A percentile compares a stretch with the other conserved stretches of the same genome.
These are phyloP conservation scores for Jaapia argillacea DNA, from an alignment of 768 basidiomycete species.

Conservation along the genomic window DNA sequence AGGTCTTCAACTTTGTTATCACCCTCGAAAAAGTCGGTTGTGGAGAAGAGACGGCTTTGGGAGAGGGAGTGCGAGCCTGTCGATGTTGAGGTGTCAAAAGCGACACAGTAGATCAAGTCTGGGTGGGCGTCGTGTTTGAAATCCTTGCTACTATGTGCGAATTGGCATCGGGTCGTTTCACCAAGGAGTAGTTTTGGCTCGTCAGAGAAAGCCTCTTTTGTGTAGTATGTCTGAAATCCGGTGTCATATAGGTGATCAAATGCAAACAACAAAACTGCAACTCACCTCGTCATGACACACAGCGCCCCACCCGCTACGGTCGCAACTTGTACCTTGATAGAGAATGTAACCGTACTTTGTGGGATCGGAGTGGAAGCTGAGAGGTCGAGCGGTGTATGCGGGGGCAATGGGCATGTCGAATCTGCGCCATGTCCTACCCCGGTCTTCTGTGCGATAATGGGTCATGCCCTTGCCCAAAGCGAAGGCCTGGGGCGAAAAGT, in stretches of 20 bases:
- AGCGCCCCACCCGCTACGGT: constrained; percentile 38
- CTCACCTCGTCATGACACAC: constrained; percentile 68
- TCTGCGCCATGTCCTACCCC: constrained; percentile 78
- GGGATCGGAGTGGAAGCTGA: constrained; percentile 82
- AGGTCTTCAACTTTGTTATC: constrained; percentile 71
- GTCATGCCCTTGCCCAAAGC: constrained; percentile 62
- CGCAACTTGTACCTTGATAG: constrained; percentile 68
- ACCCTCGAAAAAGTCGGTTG: constrained; percentile 71
- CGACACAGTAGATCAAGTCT: constrained; percentile 85
- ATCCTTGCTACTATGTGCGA: constrained; percentile 78
- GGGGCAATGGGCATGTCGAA: constrained; percentile 63
- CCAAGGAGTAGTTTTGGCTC: constrained; percentile 46
- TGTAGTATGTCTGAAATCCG: constrained; percentile 70
- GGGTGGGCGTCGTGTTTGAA: constrained; percentile 70
- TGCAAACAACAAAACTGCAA: constrained; percentile 4
- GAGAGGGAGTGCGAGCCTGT: constrained; percentile 35
- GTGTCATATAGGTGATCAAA: constrained; percentile 2
- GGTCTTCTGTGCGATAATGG: constrained; percentile 85
- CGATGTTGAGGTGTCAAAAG: constrained; percentile 53
- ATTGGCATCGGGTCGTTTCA: constrained; percentile 75
- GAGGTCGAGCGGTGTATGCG: constrained; percentile 46
- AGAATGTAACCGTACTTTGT: constrained; percentile 64
- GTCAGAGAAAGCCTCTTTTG: constrained; percentile 71
- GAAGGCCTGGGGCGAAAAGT: constrained; percentile 54
- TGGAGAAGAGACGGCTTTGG: constrained; percentile 70